Conservation (phyloP, 129 eudicot genomes). For the Chrysanthemum lavandulifolium region DNA sequence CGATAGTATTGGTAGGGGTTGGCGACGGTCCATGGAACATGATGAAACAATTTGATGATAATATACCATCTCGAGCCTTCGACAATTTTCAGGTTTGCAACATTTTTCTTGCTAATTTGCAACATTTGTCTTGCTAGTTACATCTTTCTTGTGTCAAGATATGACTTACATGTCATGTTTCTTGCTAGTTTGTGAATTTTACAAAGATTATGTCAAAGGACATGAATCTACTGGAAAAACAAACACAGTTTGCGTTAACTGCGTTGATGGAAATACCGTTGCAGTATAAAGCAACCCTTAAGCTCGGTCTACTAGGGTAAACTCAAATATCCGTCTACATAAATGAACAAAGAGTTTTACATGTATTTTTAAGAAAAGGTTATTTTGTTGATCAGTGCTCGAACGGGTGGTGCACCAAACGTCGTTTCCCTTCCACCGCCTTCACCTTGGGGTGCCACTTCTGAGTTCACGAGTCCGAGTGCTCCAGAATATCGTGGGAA, state of each 20-base stretch:
- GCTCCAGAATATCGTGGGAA: constrained; percentile 11
- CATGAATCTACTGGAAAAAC: constrained; percentile 34
- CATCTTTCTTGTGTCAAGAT: too few relatives aligned
- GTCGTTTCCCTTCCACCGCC: constrained; percentile 65
- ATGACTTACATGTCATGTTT: not conserved
- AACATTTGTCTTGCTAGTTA: too few relatives aligned
- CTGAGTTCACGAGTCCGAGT: constrained; percentile 26
- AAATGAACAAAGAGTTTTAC: not conserved
- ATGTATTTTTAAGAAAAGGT: too few relatives aligned
- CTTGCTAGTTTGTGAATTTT: constrained; percentile 66
- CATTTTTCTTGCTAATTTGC: not conserved
- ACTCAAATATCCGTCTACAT: not conserved
- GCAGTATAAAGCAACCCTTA: constrained; percentile 74
- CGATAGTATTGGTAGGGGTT: constrained; percentile 77
- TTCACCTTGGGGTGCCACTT: not conserved
- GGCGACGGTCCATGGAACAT: constrained; percentile 90
- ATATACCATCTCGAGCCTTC: constrained; percentile 72
- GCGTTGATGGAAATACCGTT: constrained; percentile 83
- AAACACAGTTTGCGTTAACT: constrained; percentile 59
- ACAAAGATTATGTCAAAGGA: constrained; percentile 64
- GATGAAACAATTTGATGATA: constrained; percentile 76
- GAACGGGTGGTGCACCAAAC: constrained; percentile 38
- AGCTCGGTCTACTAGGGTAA: constrained; percentile 69
- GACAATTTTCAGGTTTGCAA: constrained; percentile 75
- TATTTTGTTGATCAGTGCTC: constrained; percentile 33